Evolutionary conservation across 2,329 filamentous ascomycete species (phyloP), one percentile per base, ranked within the genome.

Genomic region (Trichophyton equinum): DNA sequence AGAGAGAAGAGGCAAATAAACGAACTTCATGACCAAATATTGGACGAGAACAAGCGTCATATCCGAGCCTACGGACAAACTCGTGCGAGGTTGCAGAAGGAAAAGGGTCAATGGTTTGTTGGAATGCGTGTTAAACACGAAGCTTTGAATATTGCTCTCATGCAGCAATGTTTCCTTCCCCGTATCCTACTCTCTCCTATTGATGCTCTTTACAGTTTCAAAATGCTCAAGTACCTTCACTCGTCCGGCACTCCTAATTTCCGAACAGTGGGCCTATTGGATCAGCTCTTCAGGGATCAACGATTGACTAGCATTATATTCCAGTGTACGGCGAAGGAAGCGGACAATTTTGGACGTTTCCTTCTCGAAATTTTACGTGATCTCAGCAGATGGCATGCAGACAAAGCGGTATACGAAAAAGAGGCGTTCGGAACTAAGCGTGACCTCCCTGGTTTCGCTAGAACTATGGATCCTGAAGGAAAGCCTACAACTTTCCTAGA

Each of bases 81-180:
- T 65, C 85, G 85, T 66, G 78, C 83, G 58, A 83, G 88, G 65
- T 76, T 97, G 53, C 83, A 83, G 59, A 85, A 85, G 64, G 88
- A 92, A 68, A 91, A 91, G 70, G 79, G 85, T 65, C 75, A 81
- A 60, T 96, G 91, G 85, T 96, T 97, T 71, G 76, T 81, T 3
- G 80, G 82, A 8, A 80, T 84, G 65, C 81, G 82, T 62, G 77
- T 81, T 22, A 87, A 85, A 67, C 76, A 81, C 44, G 85, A 87
- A 62, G 78, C 77, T 6, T 79, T 95, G 3, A 88, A 92, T 59
- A 84, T 91, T 67, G 81, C 83, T 2, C 76, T 99, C 18, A 81
- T 99, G 8, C 91, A 97, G 73, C 86, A 95, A 67, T 99, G 94
- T 71, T 85, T 99, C 66, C 75, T 97, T n/a, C 94, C 94, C 8